Percentiles rank a stretch among this genome's conserved stretches.
Conservation (phyloP, 2,329 filamentous ascomycete species). For the Talaromyces sp. region DNA sequence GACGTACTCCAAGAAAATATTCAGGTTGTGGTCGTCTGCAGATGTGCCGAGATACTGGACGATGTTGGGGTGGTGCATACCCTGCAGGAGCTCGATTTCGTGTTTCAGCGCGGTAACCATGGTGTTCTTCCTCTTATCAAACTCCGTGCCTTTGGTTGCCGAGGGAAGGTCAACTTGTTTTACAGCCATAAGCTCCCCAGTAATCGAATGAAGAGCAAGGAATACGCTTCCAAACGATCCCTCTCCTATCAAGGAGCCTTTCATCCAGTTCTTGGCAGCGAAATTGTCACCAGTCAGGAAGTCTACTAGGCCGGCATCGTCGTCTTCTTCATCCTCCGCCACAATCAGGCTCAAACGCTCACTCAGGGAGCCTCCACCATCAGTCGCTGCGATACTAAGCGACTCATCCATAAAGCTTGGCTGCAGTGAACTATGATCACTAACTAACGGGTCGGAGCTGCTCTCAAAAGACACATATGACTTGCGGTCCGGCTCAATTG, state of each 20-base stretch:
- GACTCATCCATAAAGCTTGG: conserved; percentile 84
- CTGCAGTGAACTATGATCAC: conserved; percentile 71
- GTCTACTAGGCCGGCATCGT: conserved; percentile 81
- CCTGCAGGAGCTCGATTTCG: conserved; percentile 89
- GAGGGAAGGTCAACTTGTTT: conserved; percentile 95
- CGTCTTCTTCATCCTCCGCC: conserved; percentile 85
- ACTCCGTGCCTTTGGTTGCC: conserved; percentile 69
- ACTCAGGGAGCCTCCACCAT: conserved; percentile 66
- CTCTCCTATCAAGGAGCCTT: conserved; percentile 92
- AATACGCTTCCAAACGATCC: conserved; percentile 96
- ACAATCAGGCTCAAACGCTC: conserved; percentile 80
- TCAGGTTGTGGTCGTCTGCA: conserved; percentile 83
- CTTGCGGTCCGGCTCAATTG: conserved; percentile 81
- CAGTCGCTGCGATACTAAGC: conserved; percentile 61
- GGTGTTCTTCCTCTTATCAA: conserved; percentile 87
- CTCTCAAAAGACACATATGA: conserved; percentile 77
- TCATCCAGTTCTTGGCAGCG: conserved; percentile 99
- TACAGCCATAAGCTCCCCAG: conserved; percentile 93
- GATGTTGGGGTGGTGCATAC: conserved; percentile 93
- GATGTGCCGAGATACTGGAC: conserved; percentile 97
- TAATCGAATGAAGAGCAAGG: conserved; percentile 89
- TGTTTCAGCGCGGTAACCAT: conserved; percentile 98
- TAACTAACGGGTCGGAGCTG: conserved; percentile 58
- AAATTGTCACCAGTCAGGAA: conserved; percentile 91
- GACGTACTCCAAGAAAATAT: conserved; percentile 99